Evolutionary conservation across 2,329 filamentous ascomycete genomes (phyloP).

Genomic region (Gyromitra esculenta): DNA sequence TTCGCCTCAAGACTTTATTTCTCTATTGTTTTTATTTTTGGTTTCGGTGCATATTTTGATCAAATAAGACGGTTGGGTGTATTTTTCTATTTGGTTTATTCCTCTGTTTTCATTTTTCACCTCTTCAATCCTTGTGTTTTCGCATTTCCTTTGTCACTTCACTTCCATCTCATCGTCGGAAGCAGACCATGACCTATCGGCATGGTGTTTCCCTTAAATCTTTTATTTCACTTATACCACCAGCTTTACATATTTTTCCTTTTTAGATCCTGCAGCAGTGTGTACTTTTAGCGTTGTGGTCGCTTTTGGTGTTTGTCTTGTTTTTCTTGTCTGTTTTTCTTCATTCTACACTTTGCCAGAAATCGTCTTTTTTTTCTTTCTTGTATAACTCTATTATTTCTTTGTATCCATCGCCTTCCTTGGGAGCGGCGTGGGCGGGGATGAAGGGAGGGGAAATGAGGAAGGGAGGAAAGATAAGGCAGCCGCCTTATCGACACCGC

Average conservation of each 20-base stretch:
- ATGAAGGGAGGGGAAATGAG: not conserved
- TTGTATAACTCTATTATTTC: slow-evolving; percentile 42
- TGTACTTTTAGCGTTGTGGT: slow-evolving; percentile 42
- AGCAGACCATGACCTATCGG: slow-evolving; percentile 48
- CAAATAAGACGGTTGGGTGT: slow-evolving; percentile 29
- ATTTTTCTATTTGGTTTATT: slow-evolving; percentile 27
- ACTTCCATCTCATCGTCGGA: slow-evolving; percentile 33
- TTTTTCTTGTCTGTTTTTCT: slow-evolving; percentile 20
- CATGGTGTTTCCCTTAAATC: slow-evolving; percentile 45
- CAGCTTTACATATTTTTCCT: slow-evolving; percentile 23
- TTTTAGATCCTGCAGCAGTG: slow-evolving; percentile 18
- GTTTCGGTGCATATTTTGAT: slow-evolving; percentile 39
- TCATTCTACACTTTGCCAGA: slow-evolving; percentile 20
- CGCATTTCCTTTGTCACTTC: slow-evolving; percentile 17
- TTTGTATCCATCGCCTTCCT: slow-evolving; percentile 22
- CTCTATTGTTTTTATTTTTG: not conserved
- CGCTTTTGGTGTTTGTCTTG: slow-evolving; percentile 25
- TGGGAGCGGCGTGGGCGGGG: slow-evolving; percentile 4
- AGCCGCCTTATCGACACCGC: slow-evolving; percentile 29
- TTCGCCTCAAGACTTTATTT: slow-evolving; percentile 23
- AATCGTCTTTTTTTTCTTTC: slow-evolving; percentile 14
- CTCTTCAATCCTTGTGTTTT: slow-evolving; percentile 31
- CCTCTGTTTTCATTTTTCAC: slow-evolving; percentile 9
- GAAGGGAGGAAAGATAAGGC: slow-evolving; percentile 12
- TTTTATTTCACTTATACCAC: slow-evolving; percentile 30